Base-by-base conservation (phyloP, 495 filamentous ascomycete genomes). In the Evernia prunastri region DNA sequence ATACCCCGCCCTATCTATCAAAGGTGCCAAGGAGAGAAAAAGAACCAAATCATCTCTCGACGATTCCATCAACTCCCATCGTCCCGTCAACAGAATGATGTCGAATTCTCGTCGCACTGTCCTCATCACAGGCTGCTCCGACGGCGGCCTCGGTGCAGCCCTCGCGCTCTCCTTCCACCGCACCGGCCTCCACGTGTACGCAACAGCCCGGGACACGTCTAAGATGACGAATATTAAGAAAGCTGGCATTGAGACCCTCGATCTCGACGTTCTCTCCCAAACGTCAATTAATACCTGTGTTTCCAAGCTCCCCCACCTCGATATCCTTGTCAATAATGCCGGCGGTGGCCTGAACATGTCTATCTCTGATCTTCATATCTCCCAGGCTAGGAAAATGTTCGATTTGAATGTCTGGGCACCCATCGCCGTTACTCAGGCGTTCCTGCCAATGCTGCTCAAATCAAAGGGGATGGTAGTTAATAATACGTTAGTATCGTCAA, bases 301-400 rank as follows among this genome's bases (percentile, higher is more conserved):
- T 58, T 70, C 70, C 12, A 75, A 76, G 12, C 70, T 80, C 82
- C 58, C 77, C 8, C 23, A 20, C 18, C 59, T 61, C 59, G 59
- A 61, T 25, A 49, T 61, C n/a, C 33, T 89, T n/a, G 78, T 90
- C 62, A 89, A 89, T 71, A 89, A 89, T 68, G 85, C 85, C 23
- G 86, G 86, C 35, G 76, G 75, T 57, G 78, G 74, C 5, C 74
- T 81, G 63, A 79, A 81, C 9, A 74, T 76, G 60, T 84, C 86
- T 0, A 75, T 78, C 8, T 74, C 84, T 6, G 85, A 87, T 65
- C 75, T 80, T 25, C 71, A 77, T 37, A 61, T 86, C 0, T 71
- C 79, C 11, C 76, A 78, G 35, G 82, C 83, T 2, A 81, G 77
- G 65, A 68, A 72, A 58, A 78, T 85, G 1, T 87, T 84, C 56